Conservation (phyloP, 805 yeast genomes). For the Candida silvicultrix region DNA sequence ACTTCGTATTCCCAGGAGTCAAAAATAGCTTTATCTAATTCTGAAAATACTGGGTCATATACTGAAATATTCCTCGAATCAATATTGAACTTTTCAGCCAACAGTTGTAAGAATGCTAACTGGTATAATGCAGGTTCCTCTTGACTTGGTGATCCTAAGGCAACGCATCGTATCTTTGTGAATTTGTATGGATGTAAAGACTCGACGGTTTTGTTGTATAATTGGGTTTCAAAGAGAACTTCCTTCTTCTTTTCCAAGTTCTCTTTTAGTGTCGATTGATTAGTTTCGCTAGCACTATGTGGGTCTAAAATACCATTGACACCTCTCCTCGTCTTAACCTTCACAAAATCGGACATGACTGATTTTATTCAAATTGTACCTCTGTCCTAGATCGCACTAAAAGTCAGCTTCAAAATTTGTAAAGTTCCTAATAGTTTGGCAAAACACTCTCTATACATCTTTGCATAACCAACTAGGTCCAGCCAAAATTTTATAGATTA, state of each 20-base stretch:
- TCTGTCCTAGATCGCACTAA: too few species aligned
- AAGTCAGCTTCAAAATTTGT: too few species aligned
- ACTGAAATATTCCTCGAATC: constrained; percentile 30
- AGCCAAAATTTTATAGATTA: background rate
- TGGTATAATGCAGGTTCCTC: constrained; percentile 61
- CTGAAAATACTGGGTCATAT: constrained; percentile 61
- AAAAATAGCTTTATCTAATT: constrained; percentile 35
- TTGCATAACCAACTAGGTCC: background rate
- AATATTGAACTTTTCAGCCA: constrained; percentile 26
- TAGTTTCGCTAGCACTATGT: background rate
- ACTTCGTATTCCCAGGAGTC: constrained; percentile 14
- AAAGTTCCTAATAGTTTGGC: too few species aligned
- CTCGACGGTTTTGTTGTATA: constrained; percentile 22
- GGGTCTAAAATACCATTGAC: background rate
- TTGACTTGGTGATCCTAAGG: constrained; percentile 60
- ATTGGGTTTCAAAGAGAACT: constrained; percentile 19
- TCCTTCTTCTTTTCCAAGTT: constrained; percentile 13
- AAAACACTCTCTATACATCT: background rate
- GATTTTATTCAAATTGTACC: too few species aligned
- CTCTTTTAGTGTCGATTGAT: constrained; percentile 2
- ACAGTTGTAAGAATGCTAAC: constrained; percentile 46
- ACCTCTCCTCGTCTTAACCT: constrained; percentile 1
- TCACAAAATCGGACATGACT: constrained; percentile 1
- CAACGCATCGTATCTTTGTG: constrained; percentile 52
- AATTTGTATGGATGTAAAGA: constrained; percentile 12